Base-by-base conservation (phyloP, 768 basidiomycete genomes). In the Galerina marginata region DNA sequence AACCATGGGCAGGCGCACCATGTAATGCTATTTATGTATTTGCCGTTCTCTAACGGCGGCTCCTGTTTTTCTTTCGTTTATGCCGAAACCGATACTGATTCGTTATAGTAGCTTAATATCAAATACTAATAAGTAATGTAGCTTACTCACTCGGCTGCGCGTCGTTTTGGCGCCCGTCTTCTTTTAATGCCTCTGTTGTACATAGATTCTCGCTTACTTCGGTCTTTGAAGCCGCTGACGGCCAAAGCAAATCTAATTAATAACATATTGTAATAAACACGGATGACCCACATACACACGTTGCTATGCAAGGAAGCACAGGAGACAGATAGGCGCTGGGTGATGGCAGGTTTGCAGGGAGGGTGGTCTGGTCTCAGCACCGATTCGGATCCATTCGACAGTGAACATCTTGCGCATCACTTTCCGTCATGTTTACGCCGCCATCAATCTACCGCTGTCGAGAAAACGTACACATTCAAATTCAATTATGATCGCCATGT, bases 1-100 rank as follows among this genome's bases (percentile, higher is more conserved):
- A 60, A 71, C 29, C 33, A 23, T 25, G n/a, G 10, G 6, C 52
- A 39, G 52, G 38, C 23, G 52, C 44, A 37, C 46, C 45, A 60
- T 29, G 40, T 47, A 37, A 44, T 56, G 51, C 50, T 26, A 48
- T 55, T 40, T 60, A 49, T 26, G 12, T 54, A 39, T 38, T 60
- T 55, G 37, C 38, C 37, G 46, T 40, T 46, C 38, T 33, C 47
- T 38, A 6, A 16, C 46, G 43, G 40, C 39, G 25, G 38, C 10
- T 42, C 26, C 36, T 43, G 46, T 39, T 54, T 38, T 39, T 40
- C 23, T 26, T 11, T 40, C 40, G 23, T 52, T 23, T 29, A 26
- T 26, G 29, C 43, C 38, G n/a, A 48, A 40, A 38, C 33, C 36
- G 46, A 47, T n/a, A 55, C 33, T 47, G 15, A 23, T 48, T 49